phyloP scores from a whole-genome alignment of 371 early-diverging fungal genomes.

The Chytridium lagenaria region DNA sequence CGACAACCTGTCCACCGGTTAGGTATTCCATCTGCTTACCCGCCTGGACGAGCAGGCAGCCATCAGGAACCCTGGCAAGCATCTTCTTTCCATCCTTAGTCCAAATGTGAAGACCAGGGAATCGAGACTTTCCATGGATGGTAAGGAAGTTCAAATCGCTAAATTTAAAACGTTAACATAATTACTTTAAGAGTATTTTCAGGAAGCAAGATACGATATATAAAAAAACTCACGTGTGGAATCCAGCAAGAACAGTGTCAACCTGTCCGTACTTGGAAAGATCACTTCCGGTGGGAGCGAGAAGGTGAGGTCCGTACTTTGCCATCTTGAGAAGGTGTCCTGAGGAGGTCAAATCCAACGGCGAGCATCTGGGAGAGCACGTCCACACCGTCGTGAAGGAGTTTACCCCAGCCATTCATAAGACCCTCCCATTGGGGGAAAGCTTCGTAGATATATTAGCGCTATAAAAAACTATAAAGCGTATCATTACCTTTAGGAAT shows the following conservation, averaged over 20 bases:
- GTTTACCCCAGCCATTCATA: slow-evolving; percentile 71
- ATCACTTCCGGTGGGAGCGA: slow-evolving; percentile 74
- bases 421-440: slow-evolving; percentile 58
- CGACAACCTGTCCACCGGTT: slow-evolving; percentile 68
- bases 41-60: slow-evolving; percentile 73
- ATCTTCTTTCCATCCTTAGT: slow-evolving; percentile 64
- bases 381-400: slow-evolving; percentile 60
- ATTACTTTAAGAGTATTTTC: background rate
- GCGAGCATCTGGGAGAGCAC: slow-evolving; percentile 66
- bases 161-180: too few relatives aligned
- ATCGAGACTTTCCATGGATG: slow-evolving; percentile 76
- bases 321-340: slow-evolving; percentile 59
- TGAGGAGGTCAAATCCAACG: slow-evolving; percentile 62
- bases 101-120: slow-evolving; percentile 77
- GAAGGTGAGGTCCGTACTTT: slow-evolving; percentile 67
- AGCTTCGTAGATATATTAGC: too few relatives aligned
- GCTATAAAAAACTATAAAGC: too few relatives aligned
- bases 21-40: slow-evolving; percentile 73
- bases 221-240: too few relatives aligned
- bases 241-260: slow-evolving; percentile 69
- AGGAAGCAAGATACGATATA: slow-evolving; percentile 18
- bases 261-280: slow-evolving; percentile 63
- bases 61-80: slow-evolving; percentile 67
- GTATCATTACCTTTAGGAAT: too few relatives aligned
- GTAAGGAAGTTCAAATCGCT: slow-evolving; percentile 73